phyloP scores from a whole-genome alignment of 768 basidiomycete species.

The Guyanaporus albipodus region DNA sequence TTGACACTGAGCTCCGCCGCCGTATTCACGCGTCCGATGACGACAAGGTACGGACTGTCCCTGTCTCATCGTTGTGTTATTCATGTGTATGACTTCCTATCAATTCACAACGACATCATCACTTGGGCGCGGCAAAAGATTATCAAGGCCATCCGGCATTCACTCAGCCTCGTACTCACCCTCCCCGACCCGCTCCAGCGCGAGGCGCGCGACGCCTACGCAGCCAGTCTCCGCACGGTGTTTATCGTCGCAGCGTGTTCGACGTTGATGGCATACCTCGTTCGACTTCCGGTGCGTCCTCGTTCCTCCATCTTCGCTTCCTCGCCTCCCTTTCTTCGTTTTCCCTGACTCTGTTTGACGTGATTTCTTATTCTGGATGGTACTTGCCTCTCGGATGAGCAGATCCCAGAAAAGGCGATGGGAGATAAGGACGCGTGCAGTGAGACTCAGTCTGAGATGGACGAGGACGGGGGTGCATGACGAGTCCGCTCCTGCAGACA shows the following conservation, averaged over 20 bases:
- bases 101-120: too few species aligned
- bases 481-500: too few species aligned
- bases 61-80: neutral
- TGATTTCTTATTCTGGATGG: too few species aligned
- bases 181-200: conserved; percentile 14
- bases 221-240: conserved; percentile 17
- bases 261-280: conserved; percentile 7
- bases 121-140: conserved; percentile 3
- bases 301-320: neutral
- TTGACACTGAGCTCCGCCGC: conserved; percentile 9
- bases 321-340: neutral
- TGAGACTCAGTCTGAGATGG: neutral
- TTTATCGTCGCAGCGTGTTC: conserved; percentile 20
- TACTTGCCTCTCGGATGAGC: too few species aligned
- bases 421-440: neutral
- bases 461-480: neutral
- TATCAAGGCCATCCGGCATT: conserved; percentile 18
- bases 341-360: neutral
- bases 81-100: neutral
- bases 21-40: conserved; percentile 8
- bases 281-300: conserved; percentile 15
- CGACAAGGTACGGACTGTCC: too few species aligned
- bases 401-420: conserved; percentile 16
- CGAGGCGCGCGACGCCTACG: conserved; percentile 18
- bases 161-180: conserved; percentile 10